phyloP scores from a whole-genome alignment of 352 stramenopile species.

The Phytopythium litorale region DNA sequence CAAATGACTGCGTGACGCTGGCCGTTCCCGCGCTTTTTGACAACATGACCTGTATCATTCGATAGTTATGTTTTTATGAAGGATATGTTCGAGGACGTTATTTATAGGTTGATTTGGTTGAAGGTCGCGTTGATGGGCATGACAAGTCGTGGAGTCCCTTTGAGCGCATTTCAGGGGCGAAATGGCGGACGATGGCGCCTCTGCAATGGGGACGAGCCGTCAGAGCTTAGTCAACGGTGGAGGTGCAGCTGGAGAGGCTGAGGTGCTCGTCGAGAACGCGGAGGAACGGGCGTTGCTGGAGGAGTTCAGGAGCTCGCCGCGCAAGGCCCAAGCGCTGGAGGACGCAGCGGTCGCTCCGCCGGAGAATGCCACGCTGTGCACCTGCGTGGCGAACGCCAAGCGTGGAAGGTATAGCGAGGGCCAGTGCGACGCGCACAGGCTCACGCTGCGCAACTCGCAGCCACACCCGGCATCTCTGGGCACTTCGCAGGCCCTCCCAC shows the following conservation, averaged over 20 bases:
- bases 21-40: too few relatives aligned
- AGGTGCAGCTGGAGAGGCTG: neutral
- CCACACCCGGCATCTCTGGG: slow-evolving; percentile 35
- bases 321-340: neutral
- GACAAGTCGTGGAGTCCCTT: neutral
- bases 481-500: slow-evolving; percentile 8
- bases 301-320: neutral
- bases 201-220: neutral
- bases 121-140: too few relatives aligned
- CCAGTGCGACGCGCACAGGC: slow-evolving; percentile 52
- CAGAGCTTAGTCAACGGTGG: neutral
- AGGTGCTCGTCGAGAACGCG: neutral
- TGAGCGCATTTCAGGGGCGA: neutral
- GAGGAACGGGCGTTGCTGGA: slow-evolving; percentile 1
- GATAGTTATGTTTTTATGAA: too few relatives aligned
- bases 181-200: neutral
- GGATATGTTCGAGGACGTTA: too few relatives aligned
- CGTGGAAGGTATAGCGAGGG: slow-evolving; percentile 41
- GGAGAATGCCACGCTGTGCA: slow-evolving; percentile 22
- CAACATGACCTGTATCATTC: too few relatives aligned
- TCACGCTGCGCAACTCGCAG: slow-evolving; percentile 53
- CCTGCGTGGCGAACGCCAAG: slow-evolving; percentile 40
- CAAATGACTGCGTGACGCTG: too few relatives aligned
- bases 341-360: neutral
- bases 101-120: too few relatives aligned